A percentile compares a stretch with the other conserved stretches of the same genome.
phyloP scores from a whole-genome alignment of 2,329 filamentous ascomycete species.

The Xylaria sp. region DNA sequence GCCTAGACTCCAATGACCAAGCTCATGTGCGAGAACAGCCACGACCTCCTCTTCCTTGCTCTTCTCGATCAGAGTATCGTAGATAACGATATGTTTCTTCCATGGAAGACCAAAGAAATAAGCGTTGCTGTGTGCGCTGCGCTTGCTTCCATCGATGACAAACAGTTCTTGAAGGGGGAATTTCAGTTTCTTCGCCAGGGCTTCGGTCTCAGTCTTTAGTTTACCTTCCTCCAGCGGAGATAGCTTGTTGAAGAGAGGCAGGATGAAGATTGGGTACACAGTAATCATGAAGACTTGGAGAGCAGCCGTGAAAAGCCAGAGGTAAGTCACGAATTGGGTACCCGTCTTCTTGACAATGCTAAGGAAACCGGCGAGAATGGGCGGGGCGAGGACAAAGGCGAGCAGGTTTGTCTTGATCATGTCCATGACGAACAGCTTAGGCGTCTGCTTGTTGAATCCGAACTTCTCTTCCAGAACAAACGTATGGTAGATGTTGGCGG shows the following conservation, averaged over 20 bases:
- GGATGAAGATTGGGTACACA: conserved; percentile 90
- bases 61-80: conserved; percentile 97
- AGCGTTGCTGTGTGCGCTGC: conserved; percentile 85
- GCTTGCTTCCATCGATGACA: conserved; percentile 91
- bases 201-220: conserved; percentile 87
- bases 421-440: conserved; percentile 84
- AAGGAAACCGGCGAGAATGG: conserved; percentile 89
- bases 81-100: conserved; percentile 99
- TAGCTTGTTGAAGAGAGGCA: conserved; percentile 97
- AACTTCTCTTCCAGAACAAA: conserved; percentile 97
- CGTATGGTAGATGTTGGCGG: conserved; percentile 85
- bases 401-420: conserved; percentile 89
- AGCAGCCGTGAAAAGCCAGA: conserved; percentile 89
- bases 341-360: conserved; percentile 94
- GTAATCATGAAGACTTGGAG: conserved; percentile 95
- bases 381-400: conserved; percentile 76
- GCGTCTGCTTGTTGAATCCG: conserved; percentile 98
- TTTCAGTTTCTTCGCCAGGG: conserved; percentile 77
- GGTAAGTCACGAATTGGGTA: conserved; percentile 94
- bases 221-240: conserved; percentile 85
- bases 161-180: conserved; percentile 93
- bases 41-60: conserved; percentile 90
- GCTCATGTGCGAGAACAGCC: conserved; percentile 90
- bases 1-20: conserved; percentile 95
- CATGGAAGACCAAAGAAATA: conserved; percentile 98